A percentile compares a stretch with the other conserved stretches of the same genome.
phyloP scores from a whole-genome alignment of 495 filamentous ascomycete species.

The Talaromyces proteolyticus region DNA sequence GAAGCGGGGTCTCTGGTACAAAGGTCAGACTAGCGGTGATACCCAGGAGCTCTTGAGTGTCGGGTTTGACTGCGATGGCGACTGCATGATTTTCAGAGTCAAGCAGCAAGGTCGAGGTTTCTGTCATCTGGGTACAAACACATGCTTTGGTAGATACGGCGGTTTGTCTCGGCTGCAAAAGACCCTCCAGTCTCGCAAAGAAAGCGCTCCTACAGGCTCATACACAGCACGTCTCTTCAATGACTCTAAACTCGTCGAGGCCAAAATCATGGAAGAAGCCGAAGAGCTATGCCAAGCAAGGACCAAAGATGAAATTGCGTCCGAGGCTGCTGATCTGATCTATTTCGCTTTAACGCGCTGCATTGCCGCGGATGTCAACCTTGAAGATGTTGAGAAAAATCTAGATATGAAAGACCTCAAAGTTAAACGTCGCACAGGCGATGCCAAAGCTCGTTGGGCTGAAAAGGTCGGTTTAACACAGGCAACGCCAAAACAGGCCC shows the following conservation, averaged over 20 bases:
- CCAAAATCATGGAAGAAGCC: slow-evolving; percentile 98
- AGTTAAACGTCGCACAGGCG: slow-evolving; percentile 82
- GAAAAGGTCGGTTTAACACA: slow-evolving; percentile 66
- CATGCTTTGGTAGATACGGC: slow-evolving; percentile 81
- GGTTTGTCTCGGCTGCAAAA: slow-evolving; percentile 81
- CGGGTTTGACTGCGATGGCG: slow-evolving; percentile 84
- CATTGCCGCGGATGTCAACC: slow-evolving; percentile 69
- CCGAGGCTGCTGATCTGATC: slow-evolving; percentile 90
- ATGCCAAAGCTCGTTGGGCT: slow-evolving; percentile 88
- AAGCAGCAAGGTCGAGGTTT: slow-evolving; percentile 85
- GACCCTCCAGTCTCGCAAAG: slow-evolving; percentile 73
- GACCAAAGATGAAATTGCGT: slow-evolving; percentile 76
- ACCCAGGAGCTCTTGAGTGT: slow-evolving; percentile 83
- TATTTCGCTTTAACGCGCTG: slow-evolving; percentile 95
- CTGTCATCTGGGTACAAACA: slow-evolving; percentile 87
- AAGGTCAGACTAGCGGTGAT: slow-evolving; percentile 90
- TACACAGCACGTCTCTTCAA: slow-evolving; percentile 92
- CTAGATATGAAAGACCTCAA: slow-evolving; percentile 93
- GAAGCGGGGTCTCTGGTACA: slow-evolving; percentile 94
- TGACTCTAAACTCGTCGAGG: slow-evolving; percentile 79
- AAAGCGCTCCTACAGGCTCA: slow-evolving; percentile 76
- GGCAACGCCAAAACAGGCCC: slow-evolving; percentile 26
- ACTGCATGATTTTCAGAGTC: slow-evolving; percentile 85
- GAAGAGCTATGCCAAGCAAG: slow-evolving; percentile 85
- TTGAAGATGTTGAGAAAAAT: slow-evolving; percentile 84